Percentiles rank a stretch among this genome's conserved stretches.
Evolutionary conservation across 345 rosid species (phyloP).

Genomic region (Citrus mangshanensis): DNA sequence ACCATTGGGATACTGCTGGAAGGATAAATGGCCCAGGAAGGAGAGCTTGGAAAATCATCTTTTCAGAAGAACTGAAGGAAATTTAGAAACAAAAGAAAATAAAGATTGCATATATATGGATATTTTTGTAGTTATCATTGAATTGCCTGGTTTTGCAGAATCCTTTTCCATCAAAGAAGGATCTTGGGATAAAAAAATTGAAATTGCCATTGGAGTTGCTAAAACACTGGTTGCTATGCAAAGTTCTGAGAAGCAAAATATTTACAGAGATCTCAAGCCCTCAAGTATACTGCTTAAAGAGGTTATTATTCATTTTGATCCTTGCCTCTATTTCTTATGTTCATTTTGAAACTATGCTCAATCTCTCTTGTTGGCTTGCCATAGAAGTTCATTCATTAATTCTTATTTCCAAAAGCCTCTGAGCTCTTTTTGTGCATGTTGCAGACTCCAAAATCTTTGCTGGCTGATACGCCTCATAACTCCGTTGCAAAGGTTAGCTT

Average conservation of each 20-base stretch:
- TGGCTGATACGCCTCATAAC: no score
- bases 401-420: no score
- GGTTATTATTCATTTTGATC: background rate
- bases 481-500: no score
- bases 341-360: background rate
- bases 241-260: background rate
- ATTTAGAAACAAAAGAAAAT: background rate
- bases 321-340: background rate
- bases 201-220: background rate
- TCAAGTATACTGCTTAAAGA: background rate
- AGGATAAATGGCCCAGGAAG: background rate
- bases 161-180: background rate
- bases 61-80: background rate
- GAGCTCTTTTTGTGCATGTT: no score
- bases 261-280: background rate
- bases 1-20: background rate
- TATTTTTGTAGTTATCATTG: background rate
- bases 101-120: background rate
- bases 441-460: no score
- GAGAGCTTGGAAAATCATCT: background rate
- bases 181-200: background rate
- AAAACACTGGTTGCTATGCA: background rate
- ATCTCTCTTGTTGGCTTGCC: no score
- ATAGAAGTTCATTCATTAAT: no score
- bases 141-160: background rate